phyloP scores from a whole-genome alignment of 345 rosid species.

The Excoecaria agallocha region DNA sequence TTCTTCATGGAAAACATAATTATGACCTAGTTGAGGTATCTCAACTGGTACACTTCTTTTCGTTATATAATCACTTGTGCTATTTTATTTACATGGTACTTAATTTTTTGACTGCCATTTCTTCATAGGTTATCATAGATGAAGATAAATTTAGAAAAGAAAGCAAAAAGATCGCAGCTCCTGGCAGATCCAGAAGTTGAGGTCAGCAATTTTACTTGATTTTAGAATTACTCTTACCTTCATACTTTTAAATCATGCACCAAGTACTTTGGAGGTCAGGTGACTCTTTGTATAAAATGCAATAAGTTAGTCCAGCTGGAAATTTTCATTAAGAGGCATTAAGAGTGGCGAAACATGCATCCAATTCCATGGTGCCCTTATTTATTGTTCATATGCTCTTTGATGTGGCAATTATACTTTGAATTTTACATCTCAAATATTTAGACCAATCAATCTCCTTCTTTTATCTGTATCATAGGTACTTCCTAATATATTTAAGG shows the following conservation, averaged over 20 bases:
- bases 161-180: slow-evolving; percentile 74
- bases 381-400: not conserved
- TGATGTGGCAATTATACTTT: not conserved
- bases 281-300: not conserved
- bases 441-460: slow-evolving; percentile 60
- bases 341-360: not conserved
- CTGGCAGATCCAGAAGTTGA: slow-evolving; percentile 92
- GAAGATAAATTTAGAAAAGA: slow-evolving; percentile 71
- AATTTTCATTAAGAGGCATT: not conserved
- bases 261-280: not conserved
- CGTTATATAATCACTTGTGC: slow-evolving; percentile 11
- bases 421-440: not conserved
- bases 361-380: not conserved
- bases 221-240: not conserved
- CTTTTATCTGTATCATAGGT: slow-evolving; percentile 91
- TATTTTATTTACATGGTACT: not conserved
- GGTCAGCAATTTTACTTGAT: slow-evolving; percentile 42
- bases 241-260: slow-evolving; percentile 1
- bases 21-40: slow-evolving; percentile 77
- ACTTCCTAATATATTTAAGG: slow-evolving; percentile 15
- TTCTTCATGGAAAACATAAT: slow-evolving; percentile 78
- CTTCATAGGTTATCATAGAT: slow-evolving; percentile 53
- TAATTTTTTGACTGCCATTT: slow-evolving; percentile 10
- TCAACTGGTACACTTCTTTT: slow-evolving; percentile 16
- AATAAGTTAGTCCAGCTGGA: not conserved